A percentile compares a stretch with the other conserved stretches of the same genome.
These are phyloP conservation scores for Hemisphaericaspora subhashii DNA, from an alignment of 1,139 yeast genomes.

Conservation along the genomic window DNA sequence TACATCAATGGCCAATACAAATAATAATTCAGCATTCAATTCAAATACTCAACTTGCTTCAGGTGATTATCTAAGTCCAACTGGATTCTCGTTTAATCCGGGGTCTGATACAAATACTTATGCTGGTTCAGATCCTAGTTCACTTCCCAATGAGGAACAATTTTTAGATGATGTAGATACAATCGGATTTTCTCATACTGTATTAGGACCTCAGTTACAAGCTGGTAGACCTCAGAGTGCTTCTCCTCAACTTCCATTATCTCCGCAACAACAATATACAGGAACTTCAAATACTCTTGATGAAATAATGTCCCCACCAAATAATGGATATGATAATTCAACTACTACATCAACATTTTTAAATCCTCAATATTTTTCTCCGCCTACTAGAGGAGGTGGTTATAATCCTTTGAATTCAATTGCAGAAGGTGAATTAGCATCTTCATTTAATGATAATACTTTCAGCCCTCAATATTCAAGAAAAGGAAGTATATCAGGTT, in stretches of 20 bases:
- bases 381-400: conserved; percentile 26
- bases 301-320: conserved; percentile 37
- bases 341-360: conserved; percentile 28
- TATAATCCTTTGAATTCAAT: conserved; percentile 33
- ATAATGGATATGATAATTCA: conserved; percentile 17
- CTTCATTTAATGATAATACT: conserved; percentile 9
- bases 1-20: conserved; percentile 5
- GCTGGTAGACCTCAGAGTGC: conserved; percentile 4
- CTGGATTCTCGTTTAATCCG: conserved; percentile 11
- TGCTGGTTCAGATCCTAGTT: conserved; percentile 16
- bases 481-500: conserved; percentile 31
- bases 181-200: conserved; percentile 16
- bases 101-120: conserved; percentile 9
- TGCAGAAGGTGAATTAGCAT: conserved; percentile 24
- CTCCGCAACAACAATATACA: conserved; percentile 16
- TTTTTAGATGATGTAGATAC: conserved; percentile 36
- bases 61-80: conserved; percentile 15
- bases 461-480: conserved; percentile 35
- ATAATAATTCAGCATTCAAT: conserved; percentile 11
- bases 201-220: conserved; percentile 13
- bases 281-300: conserved; percentile 27
- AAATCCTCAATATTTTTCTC: conserved; percentile 46
- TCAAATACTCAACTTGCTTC: conserved; percentile 13
- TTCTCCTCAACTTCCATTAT: conserved; percentile 6
- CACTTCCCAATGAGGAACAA: conserved; percentile 33